Evolutionary conservation across 139 green algal species (phyloP).

Genomic region (Astrephomene gubernaculifera): DNA sequence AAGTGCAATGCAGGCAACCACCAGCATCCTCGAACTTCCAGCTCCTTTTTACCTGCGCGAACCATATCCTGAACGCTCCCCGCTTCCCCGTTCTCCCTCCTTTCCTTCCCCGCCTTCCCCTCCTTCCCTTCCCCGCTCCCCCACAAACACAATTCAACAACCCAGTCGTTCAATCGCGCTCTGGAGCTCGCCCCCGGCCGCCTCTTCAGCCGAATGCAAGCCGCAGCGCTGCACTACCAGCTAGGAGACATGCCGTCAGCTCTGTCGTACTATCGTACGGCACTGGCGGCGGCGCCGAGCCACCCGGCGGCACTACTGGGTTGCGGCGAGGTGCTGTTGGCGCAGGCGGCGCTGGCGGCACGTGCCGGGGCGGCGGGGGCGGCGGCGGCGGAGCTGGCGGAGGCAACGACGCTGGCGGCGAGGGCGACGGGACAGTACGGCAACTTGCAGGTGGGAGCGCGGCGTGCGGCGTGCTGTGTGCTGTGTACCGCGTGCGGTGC

Average conservation of each 20-base stretch:
- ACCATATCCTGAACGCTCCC: too few relatives aligned
- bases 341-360: slow-evolving; percentile 41
- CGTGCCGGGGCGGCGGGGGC: slow-evolving; percentile 62
- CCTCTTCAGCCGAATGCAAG: slow-evolving; percentile 71
- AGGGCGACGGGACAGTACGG: slow-evolving; percentile 23
- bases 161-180: slow-evolving; percentile 75
- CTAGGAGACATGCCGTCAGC: slow-evolving; percentile 55
- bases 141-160: too few relatives aligned
- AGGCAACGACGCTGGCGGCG: slow-evolving; percentile 49
- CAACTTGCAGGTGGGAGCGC: slow-evolving; percentile 53
- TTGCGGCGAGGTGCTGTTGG: slow-evolving; percentile 29
- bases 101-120: not conserved
- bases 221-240: slow-evolving; percentile 65
- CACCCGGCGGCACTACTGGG: slow-evolving; percentile 41
- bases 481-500: too few relatives aligned
- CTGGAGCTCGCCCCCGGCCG: slow-evolving; percentile 71
- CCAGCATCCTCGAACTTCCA: too few relatives aligned
- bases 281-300: slow-evolving; percentile 27
- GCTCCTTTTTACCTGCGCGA: too few relatives aligned
- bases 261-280: slow-evolving; percentile 36
- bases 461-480: too few relatives aligned
- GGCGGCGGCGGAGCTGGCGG: slow-evolving; percentile 64
- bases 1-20: too few relatives aligned
- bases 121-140: not conserved
- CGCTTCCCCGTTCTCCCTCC: not conserved